These are phyloP conservation scores for Umbelopsis sp. DNA, from an alignment of 192 early-diverging fungal species.

Conservation along the genomic window DNA sequence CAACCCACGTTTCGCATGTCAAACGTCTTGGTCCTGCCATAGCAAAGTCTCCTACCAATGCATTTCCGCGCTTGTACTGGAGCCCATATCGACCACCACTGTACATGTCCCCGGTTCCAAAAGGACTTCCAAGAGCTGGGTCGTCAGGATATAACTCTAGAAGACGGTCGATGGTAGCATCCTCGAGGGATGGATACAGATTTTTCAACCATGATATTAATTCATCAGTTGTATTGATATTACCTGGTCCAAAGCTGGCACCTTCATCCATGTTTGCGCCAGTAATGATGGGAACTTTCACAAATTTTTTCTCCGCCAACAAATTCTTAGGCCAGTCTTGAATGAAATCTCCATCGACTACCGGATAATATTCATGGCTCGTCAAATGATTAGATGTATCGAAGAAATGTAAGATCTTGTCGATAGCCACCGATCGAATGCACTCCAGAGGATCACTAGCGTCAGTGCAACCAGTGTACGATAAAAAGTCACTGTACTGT, in stretches of 20 bases:
- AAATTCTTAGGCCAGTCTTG: slow-evolving; percentile 6
- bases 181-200: neutral
- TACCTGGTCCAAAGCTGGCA: neutral
- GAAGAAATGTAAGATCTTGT: neutral
- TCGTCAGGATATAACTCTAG: neutral
- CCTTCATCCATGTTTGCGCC: slow-evolving; percentile 18
- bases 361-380: neutral
- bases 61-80: slow-evolving; percentile 9
- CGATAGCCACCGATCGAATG: neutral
- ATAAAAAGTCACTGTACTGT: neutral
- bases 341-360: slow-evolving; percentile 9
- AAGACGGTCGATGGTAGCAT: neutral
- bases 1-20: slow-evolving; percentile 7
- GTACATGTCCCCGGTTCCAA: slow-evolving; percentile 9
- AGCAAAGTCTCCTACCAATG: neutral
- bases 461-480: neutral
- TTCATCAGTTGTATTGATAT: slow-evolving; percentile 3
- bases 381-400: neutral
- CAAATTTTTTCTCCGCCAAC: slow-evolving; percentile 4
- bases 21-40: neutral
- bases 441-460: neutral
- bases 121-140: neutral
- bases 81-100: neutral
- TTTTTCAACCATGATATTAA: neutral
- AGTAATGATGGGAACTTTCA: slow-evolving; percentile 11